Conservation (phyloP, 164 flowering plant species). For the Tinospora cordifolia region DNA sequence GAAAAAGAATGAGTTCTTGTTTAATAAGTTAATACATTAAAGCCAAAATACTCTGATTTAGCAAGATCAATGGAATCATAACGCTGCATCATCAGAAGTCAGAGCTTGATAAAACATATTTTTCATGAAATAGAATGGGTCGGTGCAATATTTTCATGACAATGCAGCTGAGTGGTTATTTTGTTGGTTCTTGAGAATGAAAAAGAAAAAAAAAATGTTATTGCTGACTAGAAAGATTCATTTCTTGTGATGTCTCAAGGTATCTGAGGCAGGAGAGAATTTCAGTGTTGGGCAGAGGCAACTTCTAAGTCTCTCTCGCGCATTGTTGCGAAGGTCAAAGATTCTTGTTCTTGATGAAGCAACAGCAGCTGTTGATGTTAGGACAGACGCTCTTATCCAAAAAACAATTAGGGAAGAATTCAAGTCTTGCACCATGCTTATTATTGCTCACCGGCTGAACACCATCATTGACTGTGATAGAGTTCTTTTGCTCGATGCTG, state of each 20-base stretch:
- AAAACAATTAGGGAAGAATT: conserved; percentile 96
- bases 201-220: not conserved
- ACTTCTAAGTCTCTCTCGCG: conserved; percentile 91
- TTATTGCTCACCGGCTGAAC: conserved; percentile 92
- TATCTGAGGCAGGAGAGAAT: conserved; percentile 94
- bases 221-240: conserved; percentile 2
- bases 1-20: too few relatives aligned
- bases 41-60: too few relatives aligned
- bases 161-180: not conserved
- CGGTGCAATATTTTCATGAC: too few relatives aligned
- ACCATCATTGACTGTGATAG: conserved; percentile 93
- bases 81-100: too few relatives aligned
- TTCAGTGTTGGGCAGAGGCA: conserved; percentile 99
- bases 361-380: conserved; percentile 98
- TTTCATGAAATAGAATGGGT: too few relatives aligned
- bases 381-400: conserved; percentile 98
- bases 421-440: conserved; percentile 90
- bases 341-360: conserved; percentile 99
- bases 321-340: conserved; percentile 86
- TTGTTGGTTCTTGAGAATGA: not conserved
- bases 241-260: conserved; percentile 35
- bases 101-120: too few relatives aligned
- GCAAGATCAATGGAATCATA: too few relatives aligned
- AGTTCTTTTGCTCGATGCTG: conserved; percentile 83
- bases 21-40: too few relatives aligned